These are phyloP conservation scores for Trichoderma reesei DNA, from an alignment of 495 filamentous ascomycete species.

Conservation along the genomic window DNA sequence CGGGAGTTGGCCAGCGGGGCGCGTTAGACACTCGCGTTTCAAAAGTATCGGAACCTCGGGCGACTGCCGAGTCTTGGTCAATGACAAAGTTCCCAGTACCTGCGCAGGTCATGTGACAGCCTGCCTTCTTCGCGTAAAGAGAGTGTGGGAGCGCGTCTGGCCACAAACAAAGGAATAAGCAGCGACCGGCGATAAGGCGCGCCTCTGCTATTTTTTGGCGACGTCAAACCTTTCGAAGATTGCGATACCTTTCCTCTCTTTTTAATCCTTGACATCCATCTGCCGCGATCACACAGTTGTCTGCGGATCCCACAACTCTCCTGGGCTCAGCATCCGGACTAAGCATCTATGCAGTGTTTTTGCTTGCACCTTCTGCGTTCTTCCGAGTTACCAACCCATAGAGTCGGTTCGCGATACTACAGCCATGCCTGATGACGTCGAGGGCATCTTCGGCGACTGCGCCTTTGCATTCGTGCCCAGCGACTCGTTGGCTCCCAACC, in stretches of 20 bases:
- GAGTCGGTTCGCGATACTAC: neutral
- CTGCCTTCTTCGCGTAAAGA: slow-evolving; percentile 10
- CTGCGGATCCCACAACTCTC: no score
- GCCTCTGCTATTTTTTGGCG: no score
- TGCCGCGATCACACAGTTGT: no score
- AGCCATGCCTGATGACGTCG: slow-evolving; percentile 34
- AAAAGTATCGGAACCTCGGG: neutral
- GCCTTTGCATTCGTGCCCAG: slow-evolving; percentile 36
- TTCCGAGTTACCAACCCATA: no score
- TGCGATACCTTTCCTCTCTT: no score
- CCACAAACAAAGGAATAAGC: neutral
- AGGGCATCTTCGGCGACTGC: slow-evolving; percentile 28
- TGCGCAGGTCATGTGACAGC: slow-evolving; percentile 6
- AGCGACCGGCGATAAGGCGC: neutral
- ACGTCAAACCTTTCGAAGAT: no score
- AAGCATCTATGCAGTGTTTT: no score
- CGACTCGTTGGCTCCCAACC: slow-evolving; percentile 28
- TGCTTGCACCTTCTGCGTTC: no score
- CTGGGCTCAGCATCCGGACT: no score
- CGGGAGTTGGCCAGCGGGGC: no score
- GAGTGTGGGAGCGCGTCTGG: slow-evolving; percentile 7
- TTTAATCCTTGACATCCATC: no score
- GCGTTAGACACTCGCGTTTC: neutral
- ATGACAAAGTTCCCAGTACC: neutral
- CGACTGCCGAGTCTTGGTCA: no score